Conservation (phyloP, 164 flowering plant species). For the Vitis labrusca region DNA sequence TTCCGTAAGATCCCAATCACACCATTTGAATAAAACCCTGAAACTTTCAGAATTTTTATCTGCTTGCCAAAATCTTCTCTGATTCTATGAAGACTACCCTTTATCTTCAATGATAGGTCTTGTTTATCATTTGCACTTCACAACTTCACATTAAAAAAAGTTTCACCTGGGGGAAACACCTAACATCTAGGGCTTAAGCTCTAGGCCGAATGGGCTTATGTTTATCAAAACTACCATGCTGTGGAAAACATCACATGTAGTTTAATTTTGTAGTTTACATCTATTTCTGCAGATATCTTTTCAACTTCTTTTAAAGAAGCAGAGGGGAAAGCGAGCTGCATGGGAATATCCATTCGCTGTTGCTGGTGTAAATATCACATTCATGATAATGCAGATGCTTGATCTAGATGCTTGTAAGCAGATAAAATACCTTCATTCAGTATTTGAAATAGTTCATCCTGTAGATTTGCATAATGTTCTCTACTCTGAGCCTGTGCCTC, state of each 20-base stretch:
- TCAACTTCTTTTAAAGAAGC: slow-evolving; percentile 66
- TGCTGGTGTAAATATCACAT: slow-evolving; percentile 92
- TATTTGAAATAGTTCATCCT: neutral
- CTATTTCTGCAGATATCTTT: slow-evolving; percentile 59
- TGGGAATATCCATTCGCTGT: slow-evolving; percentile 98
- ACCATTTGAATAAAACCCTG: neutral
- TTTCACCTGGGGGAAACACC: too few relatives aligned
- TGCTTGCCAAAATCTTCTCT: neutral
- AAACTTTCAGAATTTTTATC: neutral
- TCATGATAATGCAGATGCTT: slow-evolving; percentile 95
- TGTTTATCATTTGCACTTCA: too few relatives aligned
- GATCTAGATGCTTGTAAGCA: slow-evolving; percentile 71
- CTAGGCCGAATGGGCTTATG: too few relatives aligned
- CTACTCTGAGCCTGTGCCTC: too few relatives aligned
- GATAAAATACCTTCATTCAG: neutral
- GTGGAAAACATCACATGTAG: too few relatives aligned
- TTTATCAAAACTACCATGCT: too few relatives aligned
- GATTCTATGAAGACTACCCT: neutral
- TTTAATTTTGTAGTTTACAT: neutral
- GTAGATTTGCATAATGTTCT: neutral
- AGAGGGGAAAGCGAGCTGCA: slow-evolving; percentile 70
- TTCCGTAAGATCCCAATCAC: slow-evolving; percentile 51
- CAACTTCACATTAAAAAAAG: too few relatives aligned
- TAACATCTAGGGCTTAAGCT: too few relatives aligned
- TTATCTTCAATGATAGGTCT: too few relatives aligned